Evolutionary conservation across 2,329 filamentous ascomycete species (phyloP).

Genomic region (Colletotrichum karsti): DNA sequence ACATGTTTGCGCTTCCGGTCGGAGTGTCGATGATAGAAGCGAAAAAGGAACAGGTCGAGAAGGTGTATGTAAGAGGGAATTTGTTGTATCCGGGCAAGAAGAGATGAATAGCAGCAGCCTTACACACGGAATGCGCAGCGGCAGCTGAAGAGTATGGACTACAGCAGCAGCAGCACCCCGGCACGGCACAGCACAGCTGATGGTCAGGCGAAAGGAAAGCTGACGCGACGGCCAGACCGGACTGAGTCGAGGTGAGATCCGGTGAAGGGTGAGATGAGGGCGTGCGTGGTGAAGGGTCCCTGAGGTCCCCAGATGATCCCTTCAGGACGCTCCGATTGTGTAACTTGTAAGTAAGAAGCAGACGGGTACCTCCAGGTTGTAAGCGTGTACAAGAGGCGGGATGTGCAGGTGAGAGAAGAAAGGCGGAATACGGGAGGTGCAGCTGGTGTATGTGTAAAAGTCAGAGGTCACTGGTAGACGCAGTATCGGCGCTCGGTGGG

Average conservation of each 20-base stretch:
- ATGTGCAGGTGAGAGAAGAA: background rate
- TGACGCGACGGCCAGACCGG: background rate
- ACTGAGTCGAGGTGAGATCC: background rate
- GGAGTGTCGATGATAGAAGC: background rate
- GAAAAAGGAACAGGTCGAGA: background rate
- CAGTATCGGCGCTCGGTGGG: slow-evolving; percentile 17
- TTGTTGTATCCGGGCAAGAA: slow-evolving; percentile 2
- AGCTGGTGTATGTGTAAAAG: background rate
- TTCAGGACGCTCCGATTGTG: background rate
- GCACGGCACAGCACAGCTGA: slow-evolving; percentile 5
- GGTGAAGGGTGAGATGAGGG: background rate
- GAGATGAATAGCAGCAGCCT: slow-evolving; percentile 10
- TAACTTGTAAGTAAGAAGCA: background rate
- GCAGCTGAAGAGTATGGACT: background rate
- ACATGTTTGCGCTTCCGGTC: slow-evolving; percentile 61
- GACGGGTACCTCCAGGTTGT: too few relatives aligned
- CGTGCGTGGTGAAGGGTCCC: background rate
- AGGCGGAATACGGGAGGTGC: background rate
- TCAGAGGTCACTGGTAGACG: too few relatives aligned
- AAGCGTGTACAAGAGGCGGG: background rate
- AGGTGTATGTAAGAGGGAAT: slow-evolving; percentile 7
- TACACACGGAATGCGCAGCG: slow-evolving; percentile 13
- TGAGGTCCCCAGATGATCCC: background rate
- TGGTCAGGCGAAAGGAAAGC: slow-evolving; percentile 8
- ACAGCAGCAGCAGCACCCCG: background rate